Conservation (phyloP, 2,329 filamentous ascomycete genomes). For the Chalara sp. region DNA sequence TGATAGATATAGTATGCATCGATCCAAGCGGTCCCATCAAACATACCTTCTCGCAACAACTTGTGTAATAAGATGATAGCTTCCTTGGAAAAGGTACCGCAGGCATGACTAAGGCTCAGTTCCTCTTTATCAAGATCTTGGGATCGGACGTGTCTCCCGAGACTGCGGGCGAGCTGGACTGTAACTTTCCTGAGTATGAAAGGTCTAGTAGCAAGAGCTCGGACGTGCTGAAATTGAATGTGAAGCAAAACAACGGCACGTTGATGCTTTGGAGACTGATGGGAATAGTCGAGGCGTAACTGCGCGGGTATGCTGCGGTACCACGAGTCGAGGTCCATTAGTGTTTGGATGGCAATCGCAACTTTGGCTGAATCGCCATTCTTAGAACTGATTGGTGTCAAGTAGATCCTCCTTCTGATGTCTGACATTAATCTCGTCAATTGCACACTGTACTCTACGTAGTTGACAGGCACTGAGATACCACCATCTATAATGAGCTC, state of each 20-base stretch:
- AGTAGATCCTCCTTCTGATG: conserved; percentile 23
- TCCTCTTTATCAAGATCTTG: conserved; percentile 21
- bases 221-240: conserved; percentile 23
- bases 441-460: conserved; percentile 19
- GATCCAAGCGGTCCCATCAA: conserved; percentile 23
- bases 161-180: conserved; percentile 19
- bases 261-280: conserved; percentile 14
- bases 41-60: conserved; percentile 15
- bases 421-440: conserved; percentile 19
- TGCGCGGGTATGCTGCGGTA: conserved; percentile 17
- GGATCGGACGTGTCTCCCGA: conserved; percentile 20
- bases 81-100: conserved; percentile 19
- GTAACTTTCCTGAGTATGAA: conserved; percentile 23
- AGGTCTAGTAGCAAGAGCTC: conserved; percentile 22
- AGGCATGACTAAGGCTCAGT: conserved; percentile 17
- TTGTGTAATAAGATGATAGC: conserved; percentile 16
- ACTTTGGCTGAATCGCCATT: conserved; percentile 16
- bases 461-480: conserved; percentile 17
- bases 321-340: conserved; percentile 21
- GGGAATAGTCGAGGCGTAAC: conserved; percentile 16
- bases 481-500: conserved; percentile 22
- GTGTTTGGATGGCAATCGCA: conserved; percentile 15
- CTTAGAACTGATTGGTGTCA: conserved; percentile 12
- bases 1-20: conserved; percentile 26
- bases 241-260: conserved; percentile 23